Conservation (phyloP, 2,329 filamentous ascomycete species). For the Macrophomina pseudophaseolina region DNA sequence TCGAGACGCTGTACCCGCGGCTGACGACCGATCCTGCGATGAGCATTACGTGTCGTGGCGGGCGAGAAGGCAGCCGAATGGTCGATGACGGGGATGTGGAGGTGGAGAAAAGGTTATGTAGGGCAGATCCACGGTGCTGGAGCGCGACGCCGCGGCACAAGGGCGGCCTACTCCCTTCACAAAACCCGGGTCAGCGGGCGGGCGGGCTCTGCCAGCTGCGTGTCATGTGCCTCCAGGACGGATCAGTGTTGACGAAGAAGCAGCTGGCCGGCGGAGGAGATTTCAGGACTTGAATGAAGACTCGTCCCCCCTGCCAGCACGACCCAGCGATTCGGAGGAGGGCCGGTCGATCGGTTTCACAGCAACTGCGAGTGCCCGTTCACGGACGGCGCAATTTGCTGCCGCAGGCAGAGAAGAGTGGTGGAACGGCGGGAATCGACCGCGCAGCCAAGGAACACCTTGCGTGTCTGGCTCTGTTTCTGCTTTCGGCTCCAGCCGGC, state of each 20-base stretch:
- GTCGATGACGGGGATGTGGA: conserved; percentile 19
- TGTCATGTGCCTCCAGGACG: conserved; percentile 12
- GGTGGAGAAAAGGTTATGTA: conserved; percentile 22
- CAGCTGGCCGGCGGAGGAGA: conserved; percentile 10
- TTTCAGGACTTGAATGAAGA: conserved; percentile 13
- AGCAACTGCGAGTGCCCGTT: conserved; percentile 14
- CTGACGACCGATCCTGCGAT: conserved; percentile 19
- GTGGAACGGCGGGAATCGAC: conserved; percentile 23
- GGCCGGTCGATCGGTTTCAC: conserved; percentile 25
- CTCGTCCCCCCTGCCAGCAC: not conserved
- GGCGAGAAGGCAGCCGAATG: conserved; percentile 22
- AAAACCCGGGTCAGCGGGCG: conserved; percentile 22
- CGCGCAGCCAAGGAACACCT: conserved; percentile 20
- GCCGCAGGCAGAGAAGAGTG: conserved; percentile 13
- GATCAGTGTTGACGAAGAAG: conserved; percentile 8
- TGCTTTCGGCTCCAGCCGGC: conserved; percentile 22
- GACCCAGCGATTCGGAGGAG: conserved; percentile 17
- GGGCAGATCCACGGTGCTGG: conserved; percentile 21
- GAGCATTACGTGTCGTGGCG: conserved; percentile 23
- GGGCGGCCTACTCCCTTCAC: conserved; percentile 8
- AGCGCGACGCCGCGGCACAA: conserved; percentile 19
- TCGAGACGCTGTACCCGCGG: conserved; percentile 15
- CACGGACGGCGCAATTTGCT: conserved; percentile 16
- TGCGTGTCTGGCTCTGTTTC: conserved; percentile 22
- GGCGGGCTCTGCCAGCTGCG: not conserved